Evolutionary conservation across 176 grass and related monocot genomes (phyloP).

Genomic region (Oryza officinalis): DNA sequence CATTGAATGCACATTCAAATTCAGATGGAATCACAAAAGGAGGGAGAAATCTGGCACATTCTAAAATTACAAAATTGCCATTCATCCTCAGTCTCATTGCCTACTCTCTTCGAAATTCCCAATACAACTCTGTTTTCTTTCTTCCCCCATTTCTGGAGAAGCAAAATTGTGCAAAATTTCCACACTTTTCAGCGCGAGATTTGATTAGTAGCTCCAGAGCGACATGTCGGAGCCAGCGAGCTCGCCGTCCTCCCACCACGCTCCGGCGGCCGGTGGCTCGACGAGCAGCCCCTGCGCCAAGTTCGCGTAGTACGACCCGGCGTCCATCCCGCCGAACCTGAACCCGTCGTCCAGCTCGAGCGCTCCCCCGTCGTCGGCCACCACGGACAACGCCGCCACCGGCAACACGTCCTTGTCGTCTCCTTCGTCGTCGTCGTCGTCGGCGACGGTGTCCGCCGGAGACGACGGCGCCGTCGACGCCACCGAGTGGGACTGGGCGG

Average conservation of each 20-base stretch:
- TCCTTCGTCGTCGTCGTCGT: neutral
- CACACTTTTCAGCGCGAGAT: neutral
- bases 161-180: neutral
- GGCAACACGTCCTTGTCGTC: neutral
- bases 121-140: neutral
- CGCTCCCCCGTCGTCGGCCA: too few species aligned
- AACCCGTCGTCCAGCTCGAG: conserved; percentile 26
- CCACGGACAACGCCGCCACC: neutral
- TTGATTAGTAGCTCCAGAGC: conserved; percentile 47
- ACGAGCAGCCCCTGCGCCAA: conserved; percentile 57
- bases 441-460: neutral
- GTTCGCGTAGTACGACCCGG: conserved; percentile 57
- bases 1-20: neutral
- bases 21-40: neutral
- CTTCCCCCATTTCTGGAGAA: neutral
- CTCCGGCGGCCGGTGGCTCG: conserved; percentile 30
- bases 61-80: neutral
- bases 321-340: conserved; percentile 41
- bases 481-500: neutral
- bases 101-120: neutral
- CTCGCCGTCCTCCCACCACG: conserved; percentile 33
- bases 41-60: neutral
- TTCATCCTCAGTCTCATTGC: neutral
- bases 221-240: neutral
- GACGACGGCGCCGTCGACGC: neutral